Conservation (phyloP, 208 protist species). For the Trypanosomatidae sp. region DNA sequence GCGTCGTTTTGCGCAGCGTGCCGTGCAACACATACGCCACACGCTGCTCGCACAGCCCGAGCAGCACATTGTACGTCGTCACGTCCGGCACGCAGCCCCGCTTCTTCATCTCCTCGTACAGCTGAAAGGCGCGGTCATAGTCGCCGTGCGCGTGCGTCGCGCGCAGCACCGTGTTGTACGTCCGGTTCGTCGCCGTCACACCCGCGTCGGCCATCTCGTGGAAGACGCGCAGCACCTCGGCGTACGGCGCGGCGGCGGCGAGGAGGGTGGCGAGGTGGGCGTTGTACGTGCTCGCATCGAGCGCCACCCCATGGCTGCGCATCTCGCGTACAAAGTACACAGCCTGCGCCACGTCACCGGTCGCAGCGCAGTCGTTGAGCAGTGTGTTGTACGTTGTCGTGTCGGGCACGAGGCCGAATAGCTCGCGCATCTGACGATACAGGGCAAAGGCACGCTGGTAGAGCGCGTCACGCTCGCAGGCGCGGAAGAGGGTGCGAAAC, state of each 20-base stretch:
- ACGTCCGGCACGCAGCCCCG: conserved; percentile 71
- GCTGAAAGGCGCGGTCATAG: conserved; percentile 82
- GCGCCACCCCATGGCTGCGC: conserved; percentile 42
- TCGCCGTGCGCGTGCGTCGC: conserved; percentile 56
- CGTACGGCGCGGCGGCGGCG: conserved; percentile 66
- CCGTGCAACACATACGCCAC: conserved; percentile 67
- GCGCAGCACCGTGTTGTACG: conserved; percentile 82
- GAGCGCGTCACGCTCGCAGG: conserved; percentile 71
- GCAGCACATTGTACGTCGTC: conserved; percentile 85
- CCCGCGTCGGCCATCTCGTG: conserved; percentile 38
- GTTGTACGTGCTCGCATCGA: conserved; percentile 87
- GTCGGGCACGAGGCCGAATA: conserved; percentile 65
- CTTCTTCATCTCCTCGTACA: conserved; percentile 88
- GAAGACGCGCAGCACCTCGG: conserved; percentile 66
- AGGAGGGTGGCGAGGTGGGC: conserved; percentile 82
- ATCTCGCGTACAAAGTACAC: conserved; percentile 85
- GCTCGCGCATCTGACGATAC: conserved; percentile 73
- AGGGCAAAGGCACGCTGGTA: conserved; percentile 76
- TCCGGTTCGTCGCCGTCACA: conserved; percentile 53
- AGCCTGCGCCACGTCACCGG: conserved; percentile 77
- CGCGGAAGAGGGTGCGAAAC: conserved; percentile 72
- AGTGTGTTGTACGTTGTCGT: conserved; percentile 78
- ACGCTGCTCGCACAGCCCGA: conserved; percentile 62
- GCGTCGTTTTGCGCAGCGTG: conserved; percentile 21
- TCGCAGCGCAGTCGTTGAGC: conserved; percentile 80